Percentiles rank a stretch among this genome's conserved stretches.
These are phyloP conservation scores for Psilocybe tampanensis DNA, from an alignment of 768 basidiomycete genomes.

Conservation along the genomic window DNA sequence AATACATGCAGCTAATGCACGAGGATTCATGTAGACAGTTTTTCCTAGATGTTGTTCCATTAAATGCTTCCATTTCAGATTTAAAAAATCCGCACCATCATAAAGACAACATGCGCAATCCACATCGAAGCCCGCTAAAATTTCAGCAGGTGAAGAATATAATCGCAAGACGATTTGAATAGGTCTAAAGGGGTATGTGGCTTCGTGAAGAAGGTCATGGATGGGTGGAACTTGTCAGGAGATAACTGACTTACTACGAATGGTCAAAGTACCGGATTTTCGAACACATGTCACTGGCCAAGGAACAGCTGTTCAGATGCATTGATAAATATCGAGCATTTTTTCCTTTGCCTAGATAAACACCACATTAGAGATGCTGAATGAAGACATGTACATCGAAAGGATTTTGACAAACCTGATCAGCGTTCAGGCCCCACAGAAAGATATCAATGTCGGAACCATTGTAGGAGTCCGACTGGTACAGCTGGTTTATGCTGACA, in stretches of 20 bases:
- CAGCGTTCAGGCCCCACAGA: conserved; percentile 54
- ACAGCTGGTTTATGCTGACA: conserved; percentile 35
- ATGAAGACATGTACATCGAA: too few relatives aligned
- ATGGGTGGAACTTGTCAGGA: background rate
- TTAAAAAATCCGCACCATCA: background rate
- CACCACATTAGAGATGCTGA: too few relatives aligned
- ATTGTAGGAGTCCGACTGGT: conserved; percentile 25
- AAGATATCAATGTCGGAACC: conserved; percentile 61
- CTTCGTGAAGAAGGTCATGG: background rate
- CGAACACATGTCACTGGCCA: conserved; percentile 67
- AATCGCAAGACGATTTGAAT: background rate
- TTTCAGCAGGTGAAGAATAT: background rate
- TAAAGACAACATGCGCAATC: background rate
- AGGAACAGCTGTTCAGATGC: conserved; percentile 36
- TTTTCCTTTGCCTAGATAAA: conserved; percentile 1
- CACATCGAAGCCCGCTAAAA: background rate
- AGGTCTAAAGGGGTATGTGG: too few relatives aligned
- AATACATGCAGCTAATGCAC: conserved; percentile 47
- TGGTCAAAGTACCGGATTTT: conserved; percentile 62
- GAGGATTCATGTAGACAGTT: conserved; percentile 17
- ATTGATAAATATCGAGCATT: background rate
- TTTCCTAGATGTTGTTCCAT: background rate
- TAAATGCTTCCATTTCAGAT: background rate
- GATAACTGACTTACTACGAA: conserved; percentile 45
- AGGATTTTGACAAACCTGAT: conserved; percentile 41